Conservation (phyloP, 2,329 filamentous ascomycete genomes). For the Fusarium newnesense region DNA sequence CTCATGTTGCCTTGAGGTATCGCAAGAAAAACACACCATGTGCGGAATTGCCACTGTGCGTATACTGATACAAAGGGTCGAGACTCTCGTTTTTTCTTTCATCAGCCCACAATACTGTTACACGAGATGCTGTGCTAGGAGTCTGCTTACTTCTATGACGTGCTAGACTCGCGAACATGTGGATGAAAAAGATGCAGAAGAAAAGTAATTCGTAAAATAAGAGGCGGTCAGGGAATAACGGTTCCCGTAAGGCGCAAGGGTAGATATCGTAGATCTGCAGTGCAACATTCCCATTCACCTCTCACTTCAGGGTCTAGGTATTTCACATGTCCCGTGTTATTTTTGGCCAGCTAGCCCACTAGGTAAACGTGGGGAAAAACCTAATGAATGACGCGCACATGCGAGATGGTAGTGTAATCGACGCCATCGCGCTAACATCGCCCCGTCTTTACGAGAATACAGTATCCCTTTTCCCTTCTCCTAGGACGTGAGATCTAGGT, state of each 20-base stretch:
- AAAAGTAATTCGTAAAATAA: background rate
- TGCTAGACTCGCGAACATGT: background rate
- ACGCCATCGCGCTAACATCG: background rate
- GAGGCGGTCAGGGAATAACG: background rate
- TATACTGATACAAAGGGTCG: background rate
- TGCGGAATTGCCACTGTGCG: background rate
- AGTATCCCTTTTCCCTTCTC: background rate
- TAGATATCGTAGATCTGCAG: slow-evolving; percentile 6
- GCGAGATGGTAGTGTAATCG: slow-evolving; percentile 34
- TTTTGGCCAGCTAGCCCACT: background rate
- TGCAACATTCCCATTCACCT: slow-evolving; percentile 10
- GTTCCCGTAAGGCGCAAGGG: background rate
- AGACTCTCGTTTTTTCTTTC: background rate
- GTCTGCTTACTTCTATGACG: slow-evolving; percentile 30
- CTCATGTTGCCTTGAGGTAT: background rate
- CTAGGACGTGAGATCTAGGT: slow-evolving; percentile 23
- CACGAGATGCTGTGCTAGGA: slow-evolving; percentile 1
- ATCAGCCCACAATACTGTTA: background rate
- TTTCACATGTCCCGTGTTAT: background rate
- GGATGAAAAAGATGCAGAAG: background rate
- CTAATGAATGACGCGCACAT: slow-evolving; percentile 39
- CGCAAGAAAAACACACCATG: background rate
- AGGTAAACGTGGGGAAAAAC: slow-evolving; percentile 4
- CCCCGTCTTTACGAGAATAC: slow-evolving; percentile 27
- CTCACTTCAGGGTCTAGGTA: background rate